phyloP scores from a whole-genome alignment of 768 basidiomycete species.

The Mycena vulgaris region DNA sequence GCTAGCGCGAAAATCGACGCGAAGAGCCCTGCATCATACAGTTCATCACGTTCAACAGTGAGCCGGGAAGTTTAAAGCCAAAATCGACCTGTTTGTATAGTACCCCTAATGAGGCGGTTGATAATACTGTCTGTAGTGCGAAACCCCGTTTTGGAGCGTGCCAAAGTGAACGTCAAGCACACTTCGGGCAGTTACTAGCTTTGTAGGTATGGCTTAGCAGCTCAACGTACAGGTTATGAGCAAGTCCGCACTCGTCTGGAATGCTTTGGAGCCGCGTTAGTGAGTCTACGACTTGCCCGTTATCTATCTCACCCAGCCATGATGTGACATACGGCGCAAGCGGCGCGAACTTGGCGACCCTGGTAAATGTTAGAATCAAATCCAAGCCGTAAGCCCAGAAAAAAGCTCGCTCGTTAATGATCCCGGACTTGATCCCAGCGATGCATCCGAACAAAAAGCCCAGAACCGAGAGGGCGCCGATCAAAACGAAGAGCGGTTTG shows the following conservation, averaged over 20 bases:
- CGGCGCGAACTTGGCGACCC: conserved; percentile 41
- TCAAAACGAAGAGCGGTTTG: conserved; percentile 38
- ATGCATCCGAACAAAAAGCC: conserved; percentile 47
- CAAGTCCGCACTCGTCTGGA: conserved; percentile 35
- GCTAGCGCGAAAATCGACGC: conserved; percentile 51
- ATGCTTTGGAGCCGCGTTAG: conserved; percentile 12
- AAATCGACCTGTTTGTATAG: conserved; percentile 30
- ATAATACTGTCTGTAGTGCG: conserved; percentile 36
- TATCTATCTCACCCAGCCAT: conserved; percentile 44
- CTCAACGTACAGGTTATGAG: conserved; percentile 28
- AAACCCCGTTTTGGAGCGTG: conserved; percentile 32
- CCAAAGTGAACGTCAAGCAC: conserved; percentile 26
- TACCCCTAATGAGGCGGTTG: conserved; percentile 32
- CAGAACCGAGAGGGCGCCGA: conserved; percentile 41
- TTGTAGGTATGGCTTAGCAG: background rate
- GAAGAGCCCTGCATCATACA: conserved; percentile 41
- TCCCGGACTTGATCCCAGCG: conserved; percentile 46
- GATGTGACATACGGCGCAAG: conserved; percentile 47
- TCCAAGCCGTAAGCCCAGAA: no score
- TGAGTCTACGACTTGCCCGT: background rate
- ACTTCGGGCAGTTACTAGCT: conserved; percentile 8
- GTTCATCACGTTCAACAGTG: background rate
- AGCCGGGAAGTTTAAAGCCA: no score
- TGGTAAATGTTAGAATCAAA: conserved; percentile 12
- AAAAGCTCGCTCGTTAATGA: conserved; percentile 46